Conservation (phyloP, 306 rosid species). For the Cucumis sativus region DNA sequence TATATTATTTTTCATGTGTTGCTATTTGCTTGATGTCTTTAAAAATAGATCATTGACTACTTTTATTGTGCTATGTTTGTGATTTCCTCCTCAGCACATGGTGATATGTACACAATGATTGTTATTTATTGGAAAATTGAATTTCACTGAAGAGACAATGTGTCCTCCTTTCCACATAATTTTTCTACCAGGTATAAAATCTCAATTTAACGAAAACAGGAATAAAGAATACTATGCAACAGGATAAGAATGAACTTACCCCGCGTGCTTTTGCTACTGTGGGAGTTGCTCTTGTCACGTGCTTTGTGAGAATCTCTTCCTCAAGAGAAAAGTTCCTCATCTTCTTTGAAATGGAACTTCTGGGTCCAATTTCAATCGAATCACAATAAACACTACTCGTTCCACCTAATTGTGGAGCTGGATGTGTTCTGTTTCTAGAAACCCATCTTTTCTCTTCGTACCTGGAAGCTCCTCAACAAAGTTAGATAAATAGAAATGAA, state of each 20-base stretch:
- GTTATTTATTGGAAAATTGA: neutral
- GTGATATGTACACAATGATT: neutral
- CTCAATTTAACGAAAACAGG: neutral
- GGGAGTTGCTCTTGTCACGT: constrained; percentile 19
- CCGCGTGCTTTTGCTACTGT: constrained; percentile 22
- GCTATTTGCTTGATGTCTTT: neutral
- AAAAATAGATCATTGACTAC: neutral
- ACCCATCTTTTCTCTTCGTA: constrained; percentile 66
- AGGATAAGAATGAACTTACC: constrained; percentile 25
- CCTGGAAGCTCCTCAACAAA: constrained; percentile 33
- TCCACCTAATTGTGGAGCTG: constrained; percentile 26
- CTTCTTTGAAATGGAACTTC: constrained; percentile 22
- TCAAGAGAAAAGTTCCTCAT: constrained; percentile 61
- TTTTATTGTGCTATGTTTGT: neutral
- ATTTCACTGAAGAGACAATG: neutral
- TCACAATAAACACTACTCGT: constrained; percentile 10
- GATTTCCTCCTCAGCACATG: neutral
- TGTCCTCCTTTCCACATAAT: neutral
- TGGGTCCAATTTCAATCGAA: constrained; percentile 15
- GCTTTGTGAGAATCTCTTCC: constrained; percentile 47
- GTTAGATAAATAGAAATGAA: constrained; percentile 4
- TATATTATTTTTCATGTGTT: neutral
- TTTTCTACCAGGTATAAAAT: neutral
- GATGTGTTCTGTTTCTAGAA: constrained; percentile 18
- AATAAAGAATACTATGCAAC: neutral